Base-by-base conservation (phyloP, 352 stramenopile species). In the Phytopythium chamaehyphon region DNA sequence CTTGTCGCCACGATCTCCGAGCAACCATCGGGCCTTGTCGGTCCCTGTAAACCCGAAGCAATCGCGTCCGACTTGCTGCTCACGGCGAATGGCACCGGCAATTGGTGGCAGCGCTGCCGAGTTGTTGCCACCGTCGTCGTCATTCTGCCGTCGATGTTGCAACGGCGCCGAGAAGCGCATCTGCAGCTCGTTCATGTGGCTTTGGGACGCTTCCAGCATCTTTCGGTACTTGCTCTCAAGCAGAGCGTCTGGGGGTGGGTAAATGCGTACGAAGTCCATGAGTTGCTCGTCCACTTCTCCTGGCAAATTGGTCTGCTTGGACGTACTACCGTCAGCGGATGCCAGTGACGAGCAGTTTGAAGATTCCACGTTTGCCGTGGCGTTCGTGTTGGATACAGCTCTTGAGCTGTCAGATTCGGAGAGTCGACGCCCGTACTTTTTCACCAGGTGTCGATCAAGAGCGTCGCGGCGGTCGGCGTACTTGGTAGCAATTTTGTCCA, bases 21-120 rank as follows among this genome's bases (percentile, higher is more conserved):
- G 18, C 16, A 88, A 57, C 64, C 73, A 83, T 31, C 79, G 69
- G 10, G 79, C 75, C 48, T 89, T 92, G 57, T 92, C 82, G 2
- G 82, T 92, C 40, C 82, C 82, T 0, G 69, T 81, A 58, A 88
- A 89, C 12, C 82, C 82, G 44, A 90, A 92, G 61, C 82, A 92
- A 55, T 92, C 82, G 24, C 82, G 76, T 23, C 78, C 81, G 44
- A 82, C 63, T 3, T 57, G 61, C 7, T 50, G 37, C 8, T 76
- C 64, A 47, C 80, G 82, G 51, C 78, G 83, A 23, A 68, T 55
- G 0, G 74, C 74, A 3, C 80, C 81, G 58, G 74, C 78, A 2
- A 91, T 51, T 0, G 66, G 66, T 39, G 83, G 83, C 3, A 88
- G 55, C 16, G 57, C 59, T 16, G 58, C 51, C 33, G 60, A 65